Evolutionary conservation across 2,329 filamentous ascomycete species (phyloP).

Genomic region (Diaporthe sp.): DNA sequence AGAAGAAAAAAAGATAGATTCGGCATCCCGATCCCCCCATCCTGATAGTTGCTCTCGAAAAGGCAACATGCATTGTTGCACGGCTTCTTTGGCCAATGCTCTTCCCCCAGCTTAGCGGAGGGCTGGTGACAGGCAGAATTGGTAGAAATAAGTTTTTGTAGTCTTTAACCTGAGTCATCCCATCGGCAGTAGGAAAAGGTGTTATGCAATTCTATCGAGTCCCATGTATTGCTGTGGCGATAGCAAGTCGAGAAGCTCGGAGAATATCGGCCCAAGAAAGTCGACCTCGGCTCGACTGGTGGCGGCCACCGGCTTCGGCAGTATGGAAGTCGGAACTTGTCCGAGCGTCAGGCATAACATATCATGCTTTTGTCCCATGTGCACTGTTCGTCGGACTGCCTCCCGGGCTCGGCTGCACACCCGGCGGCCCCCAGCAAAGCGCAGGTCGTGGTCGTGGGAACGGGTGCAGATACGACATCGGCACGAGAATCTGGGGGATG

Average conservation of each 20-base stretch:
- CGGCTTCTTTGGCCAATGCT: background rate
- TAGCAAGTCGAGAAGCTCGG: conserved; percentile 6
- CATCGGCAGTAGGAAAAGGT: background rate
- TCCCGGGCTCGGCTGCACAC: background rate
- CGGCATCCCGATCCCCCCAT: no score
- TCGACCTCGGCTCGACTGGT: conserved; percentile 32
- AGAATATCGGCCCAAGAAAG: conserved; percentile 22
- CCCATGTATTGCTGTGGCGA: background rate
- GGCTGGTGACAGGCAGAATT: conserved; percentile 23
- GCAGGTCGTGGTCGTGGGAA: conserved; percentile 18
- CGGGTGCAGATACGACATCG: conserved; percentile 32
- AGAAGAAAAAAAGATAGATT: background rate
- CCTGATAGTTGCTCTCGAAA: background rate
- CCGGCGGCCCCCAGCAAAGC: background rate
- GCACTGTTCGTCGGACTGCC: background rate
- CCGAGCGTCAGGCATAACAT: background rate
- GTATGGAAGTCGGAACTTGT: conserved; percentile 32
- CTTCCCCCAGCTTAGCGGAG: background rate
- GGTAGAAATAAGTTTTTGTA: conserved; percentile 20
- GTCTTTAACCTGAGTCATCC: background rate
- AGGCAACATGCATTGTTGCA: background rate
- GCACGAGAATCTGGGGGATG: conserved; percentile 31
- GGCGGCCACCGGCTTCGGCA: conserved; percentile 25
- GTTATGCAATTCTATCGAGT: background rate
- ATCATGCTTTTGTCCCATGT: background rate